phyloP scores from a whole-genome alignment of 805 yeast genomes.

The Lipomyces starkeyi region DNA sequence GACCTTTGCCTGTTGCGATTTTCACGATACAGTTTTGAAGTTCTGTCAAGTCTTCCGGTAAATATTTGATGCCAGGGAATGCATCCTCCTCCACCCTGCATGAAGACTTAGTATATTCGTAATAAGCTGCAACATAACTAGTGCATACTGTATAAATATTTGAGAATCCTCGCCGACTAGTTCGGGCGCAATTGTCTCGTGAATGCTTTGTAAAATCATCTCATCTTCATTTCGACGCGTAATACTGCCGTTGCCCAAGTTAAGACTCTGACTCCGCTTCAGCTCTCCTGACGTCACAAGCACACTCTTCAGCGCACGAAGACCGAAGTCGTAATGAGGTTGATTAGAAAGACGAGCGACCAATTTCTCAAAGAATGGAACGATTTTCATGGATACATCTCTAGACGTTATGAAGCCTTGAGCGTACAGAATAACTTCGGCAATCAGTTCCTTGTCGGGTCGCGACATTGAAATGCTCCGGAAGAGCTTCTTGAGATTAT shows the following conservation, averaged over 20 bases:
- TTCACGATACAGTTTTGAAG: conserved; percentile 40
- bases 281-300: conserved; percentile 63
- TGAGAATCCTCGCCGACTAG: conserved; percentile 59
- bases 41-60: conserved; percentile 40
- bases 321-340: conserved; percentile 87
- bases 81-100: conserved; percentile 34
- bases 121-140: background rate
- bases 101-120: background rate
- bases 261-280: conserved; percentile 43
- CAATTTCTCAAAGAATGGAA: conserved; percentile 60
- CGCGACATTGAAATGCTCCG: conserved; percentile 72
- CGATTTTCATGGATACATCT: conserved; percentile 55
- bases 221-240: conserved; percentile 9
- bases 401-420: conserved; percentile 67
- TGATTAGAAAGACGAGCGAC: conserved; percentile 55
- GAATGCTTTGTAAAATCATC: conserved; percentile 58
- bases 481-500: conserved; percentile 79
- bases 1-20: conserved; percentile 47
- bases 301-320: conserved; percentile 77
- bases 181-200: conserved; percentile 72
- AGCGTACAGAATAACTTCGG: conserved; percentile 71
- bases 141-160: conserved; percentile 45
- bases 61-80: conserved; percentile 37
- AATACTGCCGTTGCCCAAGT: background rate
- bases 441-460: conserved; percentile 74